Base-by-base conservation (phyloP, 1,284 basidiomycete species). In the Golubevia sp. region DNA sequence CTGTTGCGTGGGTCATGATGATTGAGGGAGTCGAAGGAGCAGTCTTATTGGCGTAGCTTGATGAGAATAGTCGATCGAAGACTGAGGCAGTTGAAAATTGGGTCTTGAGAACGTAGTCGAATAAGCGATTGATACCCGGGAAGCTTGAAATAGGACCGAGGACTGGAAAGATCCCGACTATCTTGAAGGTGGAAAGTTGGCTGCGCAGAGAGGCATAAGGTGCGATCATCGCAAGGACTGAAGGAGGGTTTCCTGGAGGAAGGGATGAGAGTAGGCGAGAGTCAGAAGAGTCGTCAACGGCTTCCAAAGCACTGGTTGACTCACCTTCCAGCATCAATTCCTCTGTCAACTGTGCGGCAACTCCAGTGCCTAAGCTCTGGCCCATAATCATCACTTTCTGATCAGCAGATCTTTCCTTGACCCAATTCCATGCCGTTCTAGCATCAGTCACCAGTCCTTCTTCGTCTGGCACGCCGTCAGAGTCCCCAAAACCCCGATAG, bases 401-500 rank as follows among this genome's bases (percentile, higher is more conserved):
- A 18, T 59, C 50, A 2, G 38, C 21, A 52, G n/a, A 8, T 13
- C 38, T 44, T 18, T 8, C 38, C 18, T 48, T 56, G 5, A 79
- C 68, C 59, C 66, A 82, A 11, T 70, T 30, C 24, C 66, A 77
- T 0, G 79, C 76, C 0, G 73, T 55, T 3, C 71, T 52, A 2
- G 79, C 80, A 53, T 83, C 80, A 5, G 63, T 58, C 0, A 74
- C 63, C 1, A 83, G 58, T 2, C 80, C 80, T 13, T 64, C 55
- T 34, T 83, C 80, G 3, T 66, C 66, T 0, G 79, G 79, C 1
- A 51, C 58, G 4, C 77, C 74, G 1, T 68, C 54, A 34, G 67
- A 71, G 55, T 83, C 80, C 1, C 80, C 80, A 49, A 79, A 83
- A 2, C 80, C 80, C 13, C 80, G 70, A 57, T 83, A 83, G 58